A percentile compares a stretch with the other conserved stretches of the same genome.
Conservation (phyloP, 108 stramenopile genomes). For the Mayamaea pseudoterrestris region DNA sequence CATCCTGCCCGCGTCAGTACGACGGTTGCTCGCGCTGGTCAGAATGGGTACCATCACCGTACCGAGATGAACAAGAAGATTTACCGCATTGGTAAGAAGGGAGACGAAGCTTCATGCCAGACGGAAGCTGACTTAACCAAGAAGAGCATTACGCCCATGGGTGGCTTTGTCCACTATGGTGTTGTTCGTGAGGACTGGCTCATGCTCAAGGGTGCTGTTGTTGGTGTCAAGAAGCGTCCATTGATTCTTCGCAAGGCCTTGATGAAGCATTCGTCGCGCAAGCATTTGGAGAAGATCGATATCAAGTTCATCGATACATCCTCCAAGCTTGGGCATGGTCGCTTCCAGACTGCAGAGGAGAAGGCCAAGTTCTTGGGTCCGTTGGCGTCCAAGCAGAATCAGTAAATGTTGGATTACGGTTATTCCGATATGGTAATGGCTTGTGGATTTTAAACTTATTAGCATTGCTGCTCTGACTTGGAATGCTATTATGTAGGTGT, state of each 20-base stretch:
- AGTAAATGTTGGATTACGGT: constrained; percentile 10
- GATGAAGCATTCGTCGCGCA: constrained; percentile 84
- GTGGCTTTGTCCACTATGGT: constrained; percentile 97
- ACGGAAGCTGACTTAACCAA: constrained; percentile 97
- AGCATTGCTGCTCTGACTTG: too few species aligned
- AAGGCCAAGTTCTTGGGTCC: constrained; percentile 98
- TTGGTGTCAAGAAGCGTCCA: constrained; percentile 97
- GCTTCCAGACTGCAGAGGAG: constrained; percentile 99
- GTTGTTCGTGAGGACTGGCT: constrained; percentile 97
- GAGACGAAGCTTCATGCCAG: constrained; percentile 86
- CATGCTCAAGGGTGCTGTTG: constrained; percentile 98
- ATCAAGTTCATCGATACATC: constrained; percentile 99
- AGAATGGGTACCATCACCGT: constrained; percentile 99
- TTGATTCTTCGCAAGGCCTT: constrained; percentile 95
- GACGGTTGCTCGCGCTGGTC: constrained; percentile 98
- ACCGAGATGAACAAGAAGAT: constrained; percentile 99
- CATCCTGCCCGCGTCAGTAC: constrained; percentile 97
- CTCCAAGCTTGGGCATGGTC: constrained; percentile 99
- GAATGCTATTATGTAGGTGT: too few species aligned
- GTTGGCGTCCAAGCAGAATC: constrained; percentile 86
- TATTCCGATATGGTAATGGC: constrained; percentile 1
- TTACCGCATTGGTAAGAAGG: constrained; percentile 98
- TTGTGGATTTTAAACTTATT: too few species aligned
- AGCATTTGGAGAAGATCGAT: constrained; percentile 94
- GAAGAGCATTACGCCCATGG: constrained; percentile 98